Percentiles rank a stretch among this genome's conserved stretches.
phyloP scores from a whole-genome alignment of 129 eudicot genomes.

The Heracleum sosnowskyi region DNA sequence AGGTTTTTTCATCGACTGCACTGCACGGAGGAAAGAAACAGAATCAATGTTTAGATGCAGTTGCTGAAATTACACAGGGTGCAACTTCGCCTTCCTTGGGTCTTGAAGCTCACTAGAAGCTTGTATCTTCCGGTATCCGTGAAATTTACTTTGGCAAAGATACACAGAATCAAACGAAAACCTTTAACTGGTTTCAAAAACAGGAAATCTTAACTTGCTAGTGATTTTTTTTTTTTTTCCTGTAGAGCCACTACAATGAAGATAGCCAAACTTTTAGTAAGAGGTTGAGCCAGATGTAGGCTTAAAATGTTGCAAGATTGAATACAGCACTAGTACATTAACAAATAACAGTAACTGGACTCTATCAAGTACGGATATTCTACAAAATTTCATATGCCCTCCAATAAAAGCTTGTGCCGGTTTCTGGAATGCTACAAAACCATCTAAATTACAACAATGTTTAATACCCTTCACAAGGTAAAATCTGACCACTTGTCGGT shows the following conservation, averaged over 20 bases:
- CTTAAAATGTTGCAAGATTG: neutral
- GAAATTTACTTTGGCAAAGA: neutral
- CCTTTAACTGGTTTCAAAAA: no score
- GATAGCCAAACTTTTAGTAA: neutral
- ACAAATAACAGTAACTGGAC: neutral
- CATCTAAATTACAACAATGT: neutral
- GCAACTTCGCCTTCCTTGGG: neutral
- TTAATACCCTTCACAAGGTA: neutral
- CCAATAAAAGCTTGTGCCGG: neutral
- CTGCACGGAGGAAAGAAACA: no score
- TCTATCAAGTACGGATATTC: neutral
- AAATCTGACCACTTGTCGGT: neutral
- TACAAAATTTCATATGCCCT: neutral
- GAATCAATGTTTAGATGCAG: no score
- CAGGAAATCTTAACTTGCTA: neutral
- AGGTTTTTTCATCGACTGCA: no score
- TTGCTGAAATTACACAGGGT: no score
- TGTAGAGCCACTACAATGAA: neutral
- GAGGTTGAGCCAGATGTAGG: neutral
- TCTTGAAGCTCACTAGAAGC: neutral
- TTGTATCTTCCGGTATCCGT: neutral
- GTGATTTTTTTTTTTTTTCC: neutral
- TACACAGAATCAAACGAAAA: no score
- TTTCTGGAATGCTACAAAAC: neutral
- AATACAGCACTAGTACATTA: neutral